A percentile compares a stretch with the other conserved stretches of the same genome.
phyloP scores from a whole-genome alignment of 73 alveolate species.

The Tetrahymena thermophila region DNA sequence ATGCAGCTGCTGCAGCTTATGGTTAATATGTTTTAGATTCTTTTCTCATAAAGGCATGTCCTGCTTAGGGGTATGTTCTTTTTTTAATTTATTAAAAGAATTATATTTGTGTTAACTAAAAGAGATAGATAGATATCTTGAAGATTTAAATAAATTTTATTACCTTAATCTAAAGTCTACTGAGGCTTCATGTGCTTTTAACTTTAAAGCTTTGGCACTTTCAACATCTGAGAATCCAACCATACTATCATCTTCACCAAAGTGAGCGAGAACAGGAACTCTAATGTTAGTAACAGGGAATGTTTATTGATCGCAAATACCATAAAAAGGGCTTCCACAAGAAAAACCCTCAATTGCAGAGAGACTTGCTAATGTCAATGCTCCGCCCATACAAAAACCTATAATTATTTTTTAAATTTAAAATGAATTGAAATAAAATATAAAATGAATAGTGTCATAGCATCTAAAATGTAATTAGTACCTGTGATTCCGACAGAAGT shows the following conservation, averaged over 20 bases:
- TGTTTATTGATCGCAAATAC: slow-evolving; percentile 6
- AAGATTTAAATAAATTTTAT: background rate
- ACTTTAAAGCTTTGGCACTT: slow-evolving; percentile 7
- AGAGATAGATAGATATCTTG: background rate
- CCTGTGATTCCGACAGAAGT: background rate
- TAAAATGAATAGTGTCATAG: too few species aligned
- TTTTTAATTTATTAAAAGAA: background rate
- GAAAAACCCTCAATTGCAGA: background rate
- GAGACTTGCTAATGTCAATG: slow-evolving; percentile 20
- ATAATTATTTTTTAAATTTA: background rate
- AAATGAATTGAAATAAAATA: too few species aligned
- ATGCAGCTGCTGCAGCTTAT: background rate
- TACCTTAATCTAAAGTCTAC: background rate
- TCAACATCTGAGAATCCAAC: slow-evolving; percentile 20
- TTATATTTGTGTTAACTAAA: background rate
- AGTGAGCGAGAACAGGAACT: slow-evolving; percentile 30
- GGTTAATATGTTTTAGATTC: background rate
- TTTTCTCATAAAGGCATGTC: background rate
- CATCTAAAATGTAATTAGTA: background rate
- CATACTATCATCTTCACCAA: slow-evolving; percentile 24
- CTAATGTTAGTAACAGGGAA: background rate
- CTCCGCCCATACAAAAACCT: slow-evolving; percentile 48
- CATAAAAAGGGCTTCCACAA: slow-evolving; percentile 44
- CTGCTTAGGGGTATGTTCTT: background rate
- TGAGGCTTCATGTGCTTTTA: slow-evolving; percentile 2